Evolutionary conservation across 345 rosid species (phyloP), one percentile per base, ranked within the genome.

Genomic region (Corchorus capsularis): DNA sequence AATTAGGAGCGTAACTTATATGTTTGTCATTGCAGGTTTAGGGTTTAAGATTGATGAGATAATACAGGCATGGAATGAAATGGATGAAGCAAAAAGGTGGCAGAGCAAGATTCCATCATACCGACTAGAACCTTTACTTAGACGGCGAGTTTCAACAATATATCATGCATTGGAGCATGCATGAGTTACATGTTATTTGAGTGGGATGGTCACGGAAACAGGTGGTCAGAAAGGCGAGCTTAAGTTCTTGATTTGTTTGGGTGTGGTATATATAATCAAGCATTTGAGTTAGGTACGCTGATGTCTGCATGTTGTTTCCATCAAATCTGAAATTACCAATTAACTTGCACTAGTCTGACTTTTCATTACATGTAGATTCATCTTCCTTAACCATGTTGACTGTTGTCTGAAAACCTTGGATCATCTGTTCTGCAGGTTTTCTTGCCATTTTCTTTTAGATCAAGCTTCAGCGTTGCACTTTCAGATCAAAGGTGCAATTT

Each of bases 31-130:
- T 61, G 82, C 93, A 93, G 96, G 91, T 79, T 68, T 88, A 41
- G 91, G 85, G 43, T 85, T 90, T 77, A 88, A 82, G 77, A 82
- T 89, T 63, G 91, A 89, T 66, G 98, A 91, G 84, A 91, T 91
- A 69, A 72, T 90, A 75, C 85, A 88, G 74, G 94, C 97, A 82
- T 90, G 86, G 90, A 86, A 90, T 72, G 96, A 95, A 81, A 88
- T 93, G 92, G 66, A 81, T 76, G 93, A 89, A 80, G 97, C 94
- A 37, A 91, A 86, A 79, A 87, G 46, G 73, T 91, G 89, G 89
- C 82, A 63, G 77, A 86, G 82, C 64, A 87, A 81, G 52, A 75
- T 92, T 79, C 83, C 87, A 50, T 87, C 96, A 72, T 90, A 85
- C 77, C 84, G 92, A 81, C 80, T 93, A 70, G 94, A 91, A 81